Percentiles rank a stretch among this genome's conserved stretches.
These are phyloP conservation scores for Hymenoscyphus fructigenus DNA, from an alignment of 2,329 filamentous ascomycete species.

Conservation along the genomic window DNA sequence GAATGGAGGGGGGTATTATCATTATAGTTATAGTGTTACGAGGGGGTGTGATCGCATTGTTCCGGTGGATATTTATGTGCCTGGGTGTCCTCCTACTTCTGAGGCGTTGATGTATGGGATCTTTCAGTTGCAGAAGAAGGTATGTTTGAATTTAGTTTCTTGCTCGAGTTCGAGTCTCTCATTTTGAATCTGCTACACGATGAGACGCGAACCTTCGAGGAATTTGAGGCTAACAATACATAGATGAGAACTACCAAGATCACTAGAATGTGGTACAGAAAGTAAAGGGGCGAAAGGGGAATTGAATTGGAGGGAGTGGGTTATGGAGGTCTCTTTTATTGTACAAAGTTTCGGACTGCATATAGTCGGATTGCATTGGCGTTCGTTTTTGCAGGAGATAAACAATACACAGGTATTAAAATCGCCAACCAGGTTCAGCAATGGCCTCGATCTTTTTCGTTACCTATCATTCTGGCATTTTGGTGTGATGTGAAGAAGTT, in stretches of 20 bases:
- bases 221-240: conserved; percentile 5
- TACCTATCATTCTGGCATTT: too few relatives aligned
- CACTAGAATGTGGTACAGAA: conserved; percentile 56
- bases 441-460: not conserved
- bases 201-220: not conserved
- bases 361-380: conserved; percentile 28
- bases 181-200: not conserved
- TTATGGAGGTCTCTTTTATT: conserved; percentile 21
- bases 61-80: conserved; percentile 78
- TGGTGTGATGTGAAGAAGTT: too few relatives aligned
- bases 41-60: conserved; percentile 75
- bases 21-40: conserved; percentile 79
- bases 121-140: conserved; percentile 76
- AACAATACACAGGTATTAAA: conserved; percentile 15
- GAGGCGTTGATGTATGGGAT: conserved; percentile 66
- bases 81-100: conserved; percentile 65
- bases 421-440: not conserved
- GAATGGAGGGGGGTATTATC: conserved; percentile 83
- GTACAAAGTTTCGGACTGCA: conserved; percentile 32
- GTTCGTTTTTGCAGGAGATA: conserved; percentile 23
- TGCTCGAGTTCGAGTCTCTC: not conserved
- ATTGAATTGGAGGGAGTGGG: not conserved
- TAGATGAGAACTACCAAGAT: conserved; percentile 46
- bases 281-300: conserved; percentile 40
- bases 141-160: conserved; percentile 37